These are phyloP conservation scores for Pseudopithomyces maydicus DNA, from an alignment of 2,329 filamentous ascomycete species.

Conservation along the genomic window DNA sequence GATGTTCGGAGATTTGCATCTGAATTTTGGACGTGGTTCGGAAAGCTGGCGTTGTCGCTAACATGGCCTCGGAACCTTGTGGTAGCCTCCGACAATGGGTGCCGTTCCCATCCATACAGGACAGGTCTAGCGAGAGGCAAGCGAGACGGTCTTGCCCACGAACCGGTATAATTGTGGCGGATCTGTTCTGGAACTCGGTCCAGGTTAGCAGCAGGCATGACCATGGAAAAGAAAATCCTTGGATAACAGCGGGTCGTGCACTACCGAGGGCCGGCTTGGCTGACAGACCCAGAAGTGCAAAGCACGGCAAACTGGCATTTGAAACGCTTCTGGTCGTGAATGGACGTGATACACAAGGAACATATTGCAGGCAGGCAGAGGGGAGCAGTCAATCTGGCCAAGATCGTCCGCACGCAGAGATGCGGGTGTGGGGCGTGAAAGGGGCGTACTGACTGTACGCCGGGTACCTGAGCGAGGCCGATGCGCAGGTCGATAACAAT, in stretches of 20 bases:
- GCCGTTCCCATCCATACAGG: constrained; percentile 1
- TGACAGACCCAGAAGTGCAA: constrained; percentile 1
- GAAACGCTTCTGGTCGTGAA: neutral
- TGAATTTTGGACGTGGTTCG: neutral
- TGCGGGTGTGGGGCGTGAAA: neutral
- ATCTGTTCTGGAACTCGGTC: constrained; percentile 11
- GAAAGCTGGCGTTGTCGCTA: neutral
- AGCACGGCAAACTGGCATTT: neutral
- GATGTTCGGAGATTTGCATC: neutral
- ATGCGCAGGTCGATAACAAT: neutral
- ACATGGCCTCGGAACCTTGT: neutral
- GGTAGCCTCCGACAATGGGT: constrained; percentile 4
- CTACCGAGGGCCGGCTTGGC: constrained; percentile 1
- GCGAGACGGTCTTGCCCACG: constrained; percentile 1
- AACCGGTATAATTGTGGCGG: neutral
- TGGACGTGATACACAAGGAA: neutral
- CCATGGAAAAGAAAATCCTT: neutral
- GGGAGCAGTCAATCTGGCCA: neutral
- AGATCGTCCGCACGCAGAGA: neutral
- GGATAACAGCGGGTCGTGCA: neutral
- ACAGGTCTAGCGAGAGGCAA: neutral
- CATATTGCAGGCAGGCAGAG: neutral
- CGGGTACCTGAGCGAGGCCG: constrained; percentile 18
- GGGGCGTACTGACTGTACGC: neutral
- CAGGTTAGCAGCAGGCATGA: neutral